phyloP scores from a whole-genome alignment of 768 basidiomycete species.

The Lentinula detonsa region DNA sequence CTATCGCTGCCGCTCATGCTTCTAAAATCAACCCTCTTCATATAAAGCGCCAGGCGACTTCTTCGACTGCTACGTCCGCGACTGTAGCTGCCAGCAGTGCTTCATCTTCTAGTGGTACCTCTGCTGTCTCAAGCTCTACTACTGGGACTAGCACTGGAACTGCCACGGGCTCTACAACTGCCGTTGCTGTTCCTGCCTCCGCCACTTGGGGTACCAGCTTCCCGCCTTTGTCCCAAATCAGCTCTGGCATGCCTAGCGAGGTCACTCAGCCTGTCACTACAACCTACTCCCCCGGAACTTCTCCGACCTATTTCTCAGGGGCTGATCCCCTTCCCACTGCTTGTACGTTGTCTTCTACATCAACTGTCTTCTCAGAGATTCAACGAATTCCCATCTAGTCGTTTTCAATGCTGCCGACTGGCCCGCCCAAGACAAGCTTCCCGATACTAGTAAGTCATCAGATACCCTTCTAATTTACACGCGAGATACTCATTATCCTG shows the following conservation, averaged over 20 bases:
- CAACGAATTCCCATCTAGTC: slow-evolving; percentile 11
- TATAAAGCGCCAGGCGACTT: slow-evolving; percentile 30
- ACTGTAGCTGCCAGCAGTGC: slow-evolving; percentile 9
- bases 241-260: slow-evolving; percentile 56
- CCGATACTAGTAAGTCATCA: slow-evolving; percentile 46
- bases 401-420: slow-evolving; percentile 41
- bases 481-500: neutral
- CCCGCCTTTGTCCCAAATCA: slow-evolving; percentile 55
- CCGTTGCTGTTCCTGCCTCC: slow-evolving; percentile 10
- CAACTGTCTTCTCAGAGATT: neutral
- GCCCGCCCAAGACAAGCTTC: slow-evolving; percentile 58
- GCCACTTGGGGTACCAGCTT: slow-evolving; percentile 16
- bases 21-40: slow-evolving; percentile 28
- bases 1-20: slow-evolving; percentile 32
- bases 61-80: slow-evolving; percentile 9
- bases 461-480: neutral
- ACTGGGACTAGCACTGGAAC: neutral
- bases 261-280: slow-evolving; percentile 42
- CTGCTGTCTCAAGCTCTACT: slow-evolving; percentile 11
- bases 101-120: slow-evolving; percentile 6
- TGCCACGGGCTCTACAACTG: slow-evolving; percentile 9
- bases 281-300: slow-evolving; percentile 54
- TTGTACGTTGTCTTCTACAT: slow-evolving; percentile 34
- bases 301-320: slow-evolving; percentile 49
- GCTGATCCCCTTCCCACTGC: slow-evolving; percentile 60